Evolutionary conservation across 495 filamentous ascomycete species (phyloP).

Genomic region (Cercophora newfieldiana): DNA sequence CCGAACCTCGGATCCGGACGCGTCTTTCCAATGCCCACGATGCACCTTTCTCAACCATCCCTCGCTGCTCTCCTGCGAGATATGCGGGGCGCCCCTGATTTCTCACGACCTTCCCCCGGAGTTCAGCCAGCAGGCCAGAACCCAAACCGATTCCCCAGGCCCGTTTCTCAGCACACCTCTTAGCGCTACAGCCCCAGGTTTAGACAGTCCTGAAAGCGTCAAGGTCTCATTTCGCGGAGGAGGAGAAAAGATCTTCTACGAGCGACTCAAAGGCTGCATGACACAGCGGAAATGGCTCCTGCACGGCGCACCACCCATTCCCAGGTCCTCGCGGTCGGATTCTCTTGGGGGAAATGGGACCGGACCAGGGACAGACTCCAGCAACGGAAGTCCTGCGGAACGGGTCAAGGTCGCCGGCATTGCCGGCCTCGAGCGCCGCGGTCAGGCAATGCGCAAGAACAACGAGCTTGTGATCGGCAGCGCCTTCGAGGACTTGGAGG

Average conservation of each 20-base stretch:
- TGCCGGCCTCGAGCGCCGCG: slow-evolving; percentile 83
- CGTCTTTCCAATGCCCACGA: slow-evolving; percentile 71
- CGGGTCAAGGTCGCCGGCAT: slow-evolving; percentile 77
- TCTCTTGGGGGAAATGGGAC: slow-evolving; percentile 19
- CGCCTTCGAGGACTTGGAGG: slow-evolving; percentile 95
- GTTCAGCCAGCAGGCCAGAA: slow-evolving; percentile 44
- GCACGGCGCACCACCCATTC: slow-evolving; percentile 87
- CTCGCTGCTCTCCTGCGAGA: slow-evolving; percentile 81
- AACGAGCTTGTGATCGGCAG: slow-evolving; percentile 91
- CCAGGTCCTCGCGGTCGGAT: slow-evolving; percentile 56
- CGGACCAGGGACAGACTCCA: slow-evolving; percentile 56
- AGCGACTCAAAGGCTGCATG: slow-evolving; percentile 81
- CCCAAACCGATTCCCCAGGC: slow-evolving; percentile 70
- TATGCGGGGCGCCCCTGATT: slow-evolving; percentile 79
- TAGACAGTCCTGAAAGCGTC: slow-evolving; percentile 69
- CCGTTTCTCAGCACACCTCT: slow-evolving; percentile 53
- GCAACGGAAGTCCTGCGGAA: slow-evolving; percentile 18
- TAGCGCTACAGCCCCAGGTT: slow-evolving; percentile 38
- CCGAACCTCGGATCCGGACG: slow-evolving; percentile 32
- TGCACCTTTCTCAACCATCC: slow-evolving; percentile 96
- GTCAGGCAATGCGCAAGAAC: slow-evolving; percentile 78
- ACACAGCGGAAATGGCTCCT: slow-evolving; percentile 96
- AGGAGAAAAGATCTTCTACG: slow-evolving; percentile 87
- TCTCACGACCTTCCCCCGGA: slow-evolving; percentile 53
- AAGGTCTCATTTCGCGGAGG: slow-evolving; percentile 90